These are phyloP conservation scores for Globisporangium emineosum DNA, from an alignment of 352 stramenopile species.

Conservation along the genomic window DNA sequence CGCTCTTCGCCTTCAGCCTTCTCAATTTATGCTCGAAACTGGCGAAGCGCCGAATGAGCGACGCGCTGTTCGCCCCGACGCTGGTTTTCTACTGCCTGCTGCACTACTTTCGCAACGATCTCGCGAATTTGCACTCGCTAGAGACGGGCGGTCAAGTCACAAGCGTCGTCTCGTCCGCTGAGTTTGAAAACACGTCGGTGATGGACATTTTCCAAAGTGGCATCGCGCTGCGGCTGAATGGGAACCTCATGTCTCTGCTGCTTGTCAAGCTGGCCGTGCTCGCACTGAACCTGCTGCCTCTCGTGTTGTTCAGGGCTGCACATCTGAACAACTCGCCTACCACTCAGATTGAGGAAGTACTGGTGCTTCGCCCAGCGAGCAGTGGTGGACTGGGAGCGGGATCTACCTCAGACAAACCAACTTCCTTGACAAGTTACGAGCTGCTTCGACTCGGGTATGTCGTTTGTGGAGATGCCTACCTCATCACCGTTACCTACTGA, in stretches of 20 bases:
- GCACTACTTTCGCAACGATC: constrained; percentile 19
- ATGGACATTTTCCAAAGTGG: constrained; percentile 17
- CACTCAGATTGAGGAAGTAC: not conserved
- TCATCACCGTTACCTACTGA: constrained; percentile 9
- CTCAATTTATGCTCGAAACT: constrained; percentile 22
- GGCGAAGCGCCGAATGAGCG: constrained; percentile 18
- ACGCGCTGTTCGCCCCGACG: constrained; percentile 22
- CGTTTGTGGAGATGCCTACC: constrained; percentile 5
- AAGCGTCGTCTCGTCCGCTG: not conserved
- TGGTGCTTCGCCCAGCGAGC: not conserved
- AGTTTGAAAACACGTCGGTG: constrained; percentile 13
- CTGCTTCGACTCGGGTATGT: constrained; percentile 17
- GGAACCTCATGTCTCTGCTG: constrained; percentile 13
- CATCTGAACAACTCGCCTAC: not conserved
- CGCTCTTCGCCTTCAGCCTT: constrained; percentile 26
- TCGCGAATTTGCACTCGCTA: constrained; percentile 8
- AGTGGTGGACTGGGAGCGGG: not conserved
- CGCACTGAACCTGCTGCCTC: not conserved
- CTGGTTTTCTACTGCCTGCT: constrained; percentile 21
- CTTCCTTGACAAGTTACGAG: constrained; percentile 2
- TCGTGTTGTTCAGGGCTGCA: not conserved
- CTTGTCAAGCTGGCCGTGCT: constrained; percentile 16
- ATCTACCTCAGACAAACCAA: not conserved
- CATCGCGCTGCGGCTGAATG: constrained; percentile 15
- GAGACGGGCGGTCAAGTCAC: not conserved